A percentile compares a stretch with the other conserved stretches of the same genome.
Conservation (phyloP, 495 filamentous ascomycete species). For the Lepraria neglecta region DNA sequence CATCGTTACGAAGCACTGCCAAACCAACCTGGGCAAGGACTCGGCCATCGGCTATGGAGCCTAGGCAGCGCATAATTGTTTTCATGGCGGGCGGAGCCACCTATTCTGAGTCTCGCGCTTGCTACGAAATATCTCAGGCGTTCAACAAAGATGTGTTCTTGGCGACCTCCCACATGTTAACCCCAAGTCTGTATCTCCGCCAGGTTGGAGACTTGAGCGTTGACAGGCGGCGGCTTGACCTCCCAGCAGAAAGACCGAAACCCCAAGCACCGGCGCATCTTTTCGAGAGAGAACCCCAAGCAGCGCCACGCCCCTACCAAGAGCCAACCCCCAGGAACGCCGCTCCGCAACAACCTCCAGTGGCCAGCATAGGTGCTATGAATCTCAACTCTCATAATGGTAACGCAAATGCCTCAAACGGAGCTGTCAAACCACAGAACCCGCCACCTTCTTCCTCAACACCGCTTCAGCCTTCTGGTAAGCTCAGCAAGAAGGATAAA, state of each 20-base stretch:
- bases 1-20: constrained; percentile 68
- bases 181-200: constrained; percentile 67
- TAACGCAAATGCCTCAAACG: constrained; percentile 33
- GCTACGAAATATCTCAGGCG: constrained; percentile 75
- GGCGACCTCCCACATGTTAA: constrained; percentile 86
- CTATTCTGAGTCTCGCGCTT: constrained; percentile 78
- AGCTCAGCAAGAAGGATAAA: constrained; percentile 43
- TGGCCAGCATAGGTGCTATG: constrained; percentile 53
- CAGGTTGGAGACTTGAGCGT: constrained; percentile 74
- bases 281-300: constrained; percentile 66
- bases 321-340: constrained; percentile 35
- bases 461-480: constrained; percentile 15
- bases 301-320: constrained; percentile 33
- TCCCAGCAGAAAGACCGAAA: constrained; percentile 74
- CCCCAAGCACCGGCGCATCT: constrained; percentile 78
- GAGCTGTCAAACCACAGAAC: constrained; percentile 19
- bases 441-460: constrained; percentile 15
- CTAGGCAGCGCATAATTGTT: constrained; percentile 82
- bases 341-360: constrained; percentile 43
- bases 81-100: constrained; percentile 97
- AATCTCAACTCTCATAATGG: constrained; percentile 40
- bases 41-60: constrained; percentile 66
- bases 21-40: constrained; percentile 94
- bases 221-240: constrained; percentile 65
- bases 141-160: constrained; percentile 78